A percentile compares a stretch with the other conserved stretches of the same genome.
These are phyloP conservation scores for Coelastrella sp. DNA, from an alignment of 139 green algal species.

Conservation along the genomic window DNA sequence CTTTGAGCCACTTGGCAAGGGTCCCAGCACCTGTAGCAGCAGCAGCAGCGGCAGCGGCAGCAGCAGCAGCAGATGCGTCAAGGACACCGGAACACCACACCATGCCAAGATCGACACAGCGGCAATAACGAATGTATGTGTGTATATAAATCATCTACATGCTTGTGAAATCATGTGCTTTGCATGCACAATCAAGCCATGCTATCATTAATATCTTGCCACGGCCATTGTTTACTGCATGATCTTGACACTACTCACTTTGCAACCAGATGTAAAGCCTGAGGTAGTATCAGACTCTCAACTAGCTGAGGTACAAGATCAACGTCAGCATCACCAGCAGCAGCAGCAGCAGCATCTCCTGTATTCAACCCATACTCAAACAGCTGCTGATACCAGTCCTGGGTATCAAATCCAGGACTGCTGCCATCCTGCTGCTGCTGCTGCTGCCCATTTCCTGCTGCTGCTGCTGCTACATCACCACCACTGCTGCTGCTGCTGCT, in stretches of 20 bases:
- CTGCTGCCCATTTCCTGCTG: not conserved
- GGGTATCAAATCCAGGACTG: slow-evolving; percentile 45
- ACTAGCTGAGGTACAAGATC: slow-evolving; percentile 87
- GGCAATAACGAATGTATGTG: not conserved
- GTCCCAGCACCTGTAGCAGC: slow-evolving; percentile 77
- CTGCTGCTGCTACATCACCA: not conserved
- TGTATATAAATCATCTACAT: not conserved
- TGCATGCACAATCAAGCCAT: not conserved
- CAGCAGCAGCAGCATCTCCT: slow-evolving; percentile 32
- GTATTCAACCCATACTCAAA: slow-evolving; percentile 85
- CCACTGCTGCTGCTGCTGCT: slow-evolving; percentile 37
- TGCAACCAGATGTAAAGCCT: slow-evolving; percentile 63
- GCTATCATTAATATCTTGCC: not conserved
- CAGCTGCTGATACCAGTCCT: slow-evolving; percentile 74
- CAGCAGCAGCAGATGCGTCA: not conserved
- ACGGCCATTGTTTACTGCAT: not conserved
- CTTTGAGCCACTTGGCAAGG: slow-evolving; percentile 66
- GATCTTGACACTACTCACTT: not conserved
- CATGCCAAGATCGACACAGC: not conserved
- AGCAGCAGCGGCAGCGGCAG: not conserved
- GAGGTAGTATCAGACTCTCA: slow-evolving; percentile 84
- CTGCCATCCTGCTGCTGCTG: slow-evolving; percentile 21
- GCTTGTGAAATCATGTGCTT: not conserved
- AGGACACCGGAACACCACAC: not conserved
- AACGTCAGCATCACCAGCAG: slow-evolving; percentile 75